Evolutionary conservation across 352 stramenopile species (phyloP), one percentile per base, ranked within the genome.

Genomic region (Phytopythium litorale): DNA sequence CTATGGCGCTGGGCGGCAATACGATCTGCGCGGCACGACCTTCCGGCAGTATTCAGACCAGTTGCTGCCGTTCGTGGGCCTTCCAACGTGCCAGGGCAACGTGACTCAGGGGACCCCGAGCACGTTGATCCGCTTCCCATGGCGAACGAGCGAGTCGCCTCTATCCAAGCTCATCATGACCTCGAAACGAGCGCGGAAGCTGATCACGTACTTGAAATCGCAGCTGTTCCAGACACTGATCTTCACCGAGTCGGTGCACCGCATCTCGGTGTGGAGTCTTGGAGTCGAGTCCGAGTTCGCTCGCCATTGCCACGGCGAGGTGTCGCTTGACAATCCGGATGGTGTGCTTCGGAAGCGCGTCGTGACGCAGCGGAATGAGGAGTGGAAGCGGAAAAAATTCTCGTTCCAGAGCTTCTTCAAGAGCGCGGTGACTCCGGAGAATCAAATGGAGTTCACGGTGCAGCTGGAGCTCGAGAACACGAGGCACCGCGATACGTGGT

Each of bases 331-430:
- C 21, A 49, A 62, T n/a, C 67, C 70, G 15, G 65, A 75, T 6
- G 55, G 61, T 13, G 85, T 78, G 2, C 59, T 93, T n/a, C 70
- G 63, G 9, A 68, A 70, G 37, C 72, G 78, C 6, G 87, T 77
- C 28, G 63, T 62, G 48, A 87, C 79, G 15, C 70, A 71, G 0
- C 63, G 68, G 52, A 89, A 81, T 56, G 70, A 72, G 28, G 81
- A 93, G 35, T 93, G 84, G 84, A 88, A 87, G 63, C 89, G 87
- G 43, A 89, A 88, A 51, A 60, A 60, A 11, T 91, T 89, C 37
- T 86, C 67, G 2, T 67, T 92, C 9, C 81, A 89, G 30, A 89
- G 79, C 58, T 89, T 92, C 62, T 92, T 92, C 63, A 90, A 88
- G 53, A 79, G 65, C 21, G 66, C 71, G 9, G 66, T 85, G 11